Evolutionary conservation across 805 yeast species (phyloP), one percentile per base, ranked within the genome.

Genomic region (Teunomyces cretensis): DNA sequence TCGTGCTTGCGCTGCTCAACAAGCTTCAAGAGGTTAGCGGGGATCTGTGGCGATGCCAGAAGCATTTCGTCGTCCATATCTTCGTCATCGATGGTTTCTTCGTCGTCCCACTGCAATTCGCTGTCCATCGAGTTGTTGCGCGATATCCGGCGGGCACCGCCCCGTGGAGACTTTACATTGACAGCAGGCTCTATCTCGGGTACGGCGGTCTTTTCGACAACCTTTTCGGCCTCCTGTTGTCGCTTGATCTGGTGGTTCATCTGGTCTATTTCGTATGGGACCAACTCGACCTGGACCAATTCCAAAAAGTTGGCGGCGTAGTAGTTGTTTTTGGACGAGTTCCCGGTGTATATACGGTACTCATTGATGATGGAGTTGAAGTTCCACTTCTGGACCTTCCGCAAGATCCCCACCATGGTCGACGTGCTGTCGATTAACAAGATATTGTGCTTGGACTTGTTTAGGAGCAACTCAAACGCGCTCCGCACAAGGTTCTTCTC

Each of bases 371-470:
- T 81, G 14, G 95, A 84, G 17, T 91, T 81, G 59, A 86, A 85
- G 54, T 83, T 84, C 98, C 97, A 92, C 65, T 86, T 86, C 64
- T 88, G 94, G 32, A 91, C 72, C 60, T 85, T 83, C 42, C 99
- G 72, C 28, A 94, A 66, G 2, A 91, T 72, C 0, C 97, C 97
- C 9, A 89, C 79, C 14, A 91, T 74, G 9, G 94, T 80, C 47
- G 86, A 84, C 6, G 91, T 83, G 31, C 86, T 79, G 59, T 94
- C 98, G 16, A 94, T 81, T 11, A 92, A 62, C 37, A 92, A 68
- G 4, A 87, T 61, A 42, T 90, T 90, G 56, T 85, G 83, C 52
- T 84, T 76, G 30, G 68, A 70, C 19, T 76, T 68, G 58, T 92
- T 82, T 33, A 92, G 67, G 6, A 88, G 58, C 13, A 83, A 67